These are phyloP conservation scores for Trichoderma afroharzianum DNA, from an alignment of 2,329 filamentous ascomycete species.

Conservation along the genomic window DNA sequence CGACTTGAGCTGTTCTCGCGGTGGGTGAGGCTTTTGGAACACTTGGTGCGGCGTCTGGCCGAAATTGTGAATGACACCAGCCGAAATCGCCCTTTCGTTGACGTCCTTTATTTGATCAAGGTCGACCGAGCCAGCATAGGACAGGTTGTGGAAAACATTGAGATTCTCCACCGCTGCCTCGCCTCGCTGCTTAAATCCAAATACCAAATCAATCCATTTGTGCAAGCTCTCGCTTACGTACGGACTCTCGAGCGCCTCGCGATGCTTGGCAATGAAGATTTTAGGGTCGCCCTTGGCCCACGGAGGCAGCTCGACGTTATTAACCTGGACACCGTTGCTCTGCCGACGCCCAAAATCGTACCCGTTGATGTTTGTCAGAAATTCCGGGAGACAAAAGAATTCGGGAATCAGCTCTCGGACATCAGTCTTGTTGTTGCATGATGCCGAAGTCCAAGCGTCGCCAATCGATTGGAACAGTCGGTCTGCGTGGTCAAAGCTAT, in stretches of 20 bases:
- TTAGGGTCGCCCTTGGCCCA: constrained; percentile 97
- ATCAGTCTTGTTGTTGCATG: constrained; percentile 85
- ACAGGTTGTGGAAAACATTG: constrained; percentile 95
- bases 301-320: constrained; percentile 83
- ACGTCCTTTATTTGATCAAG: constrained; percentile 87
- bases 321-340: constrained; percentile 73
- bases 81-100: constrained; percentile 80
- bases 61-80: constrained; percentile 97
- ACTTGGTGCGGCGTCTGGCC: constrained; percentile 96
- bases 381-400: constrained; percentile 95
- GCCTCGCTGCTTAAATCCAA: constrained; percentile 89
- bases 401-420: constrained; percentile 93
- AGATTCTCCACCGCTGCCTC: constrained; percentile 86
- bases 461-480: constrained; percentile 91
- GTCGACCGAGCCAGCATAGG: constrained; percentile 90
- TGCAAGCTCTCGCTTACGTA: constrained; percentile 88
- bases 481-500: constrained; percentile 92
- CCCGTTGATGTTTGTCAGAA: constrained; percentile 86
- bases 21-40: constrained; percentile 75
- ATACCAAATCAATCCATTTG: constrained; percentile 93
- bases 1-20: constrained; percentile 65
- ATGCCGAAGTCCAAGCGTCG: constrained; percentile 87
- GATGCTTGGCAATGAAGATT: constrained; percentile 91
- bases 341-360: constrained; percentile 92
- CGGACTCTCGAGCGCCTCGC: constrained; percentile 91